Evolutionary conservation across 2,329 filamentous ascomycete genomes (phyloP), one percentile per base, ranked within the genome.

Genomic region (Colletotrichum eremochloae): DNA sequence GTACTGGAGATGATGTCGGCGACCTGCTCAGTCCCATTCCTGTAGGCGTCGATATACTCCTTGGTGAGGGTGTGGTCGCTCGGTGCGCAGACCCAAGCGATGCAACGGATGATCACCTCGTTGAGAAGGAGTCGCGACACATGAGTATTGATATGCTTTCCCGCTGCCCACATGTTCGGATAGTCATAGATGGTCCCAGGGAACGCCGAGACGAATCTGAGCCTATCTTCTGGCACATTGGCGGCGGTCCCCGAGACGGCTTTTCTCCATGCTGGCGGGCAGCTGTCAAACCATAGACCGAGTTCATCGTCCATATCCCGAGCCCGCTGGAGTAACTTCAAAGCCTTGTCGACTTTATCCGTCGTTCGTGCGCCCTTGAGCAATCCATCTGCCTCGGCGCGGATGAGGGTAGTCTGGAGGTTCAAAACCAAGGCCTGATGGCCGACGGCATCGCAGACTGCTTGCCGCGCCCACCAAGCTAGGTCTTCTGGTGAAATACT

Each of bases 121-220:
- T 75, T 73, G 3, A 77, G 74, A 14, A 77, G 55, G 24, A 77
- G 68, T 20, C 76, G 68, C 9, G 73, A 75, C 2, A 76, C 76
- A 53, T 77, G 74, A 12, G 74, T 75, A 53, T 76, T 77, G 50
- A 77, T 74, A 24, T 77, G 75, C 57, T 77, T 77, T 5, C 74
- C 76, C 7, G 76, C 76, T 4, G 75, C 74, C 76, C 76, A 77
- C 11, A 77, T 70, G 50, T 76, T 75, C 12, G 76, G 75, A 44
- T 74, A 77, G 8, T 71, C 69, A 50, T 69, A 76, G 9, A 77
- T 56, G 0, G 72, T 67, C 5, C 75, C 74, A 0, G 76, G 76
- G n/a, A 75, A 77, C 18, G 74, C 74, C 33, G 68, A 64, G 5
- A 73, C 71, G 11, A 58, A 62, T 8, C 52, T 65, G 6, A 76